Conservation (phyloP, 1,284 basidiomycete species). For the Xanthoconium separans region DNA sequence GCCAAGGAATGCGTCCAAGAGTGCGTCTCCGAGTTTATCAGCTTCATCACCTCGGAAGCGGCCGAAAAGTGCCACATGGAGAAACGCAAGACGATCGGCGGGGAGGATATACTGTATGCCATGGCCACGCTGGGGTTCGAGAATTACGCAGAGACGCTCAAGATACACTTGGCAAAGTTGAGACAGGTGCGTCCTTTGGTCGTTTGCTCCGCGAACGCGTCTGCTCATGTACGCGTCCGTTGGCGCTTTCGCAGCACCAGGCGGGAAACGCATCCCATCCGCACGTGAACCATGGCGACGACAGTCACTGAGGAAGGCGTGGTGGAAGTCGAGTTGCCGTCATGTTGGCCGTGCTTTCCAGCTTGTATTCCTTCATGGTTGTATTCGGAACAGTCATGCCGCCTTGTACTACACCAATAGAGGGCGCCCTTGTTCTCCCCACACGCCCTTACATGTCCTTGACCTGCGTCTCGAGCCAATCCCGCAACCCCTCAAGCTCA, state of each 20-base stretch:
- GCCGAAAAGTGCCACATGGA: slow-evolving; percentile 86
- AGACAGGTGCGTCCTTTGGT: slow-evolving; percentile 57
- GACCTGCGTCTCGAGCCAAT: slow-evolving; percentile 38
- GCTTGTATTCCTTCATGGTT: slow-evolving; percentile 16
- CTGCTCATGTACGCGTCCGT: background rate
- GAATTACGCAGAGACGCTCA: slow-evolving; percentile 88
- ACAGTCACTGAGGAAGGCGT: slow-evolving; percentile 3
- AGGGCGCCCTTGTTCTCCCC: background rate
- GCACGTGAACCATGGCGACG: slow-evolving; percentile 26
- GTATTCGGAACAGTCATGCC: slow-evolving; percentile 17
- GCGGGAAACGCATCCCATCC: slow-evolving; percentile 30
- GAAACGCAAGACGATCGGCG: slow-evolving; percentile 87
- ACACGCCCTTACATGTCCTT: slow-evolving; percentile 11
- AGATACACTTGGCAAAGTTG: slow-evolving; percentile 88
- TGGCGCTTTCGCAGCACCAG: slow-evolving; percentile 22
- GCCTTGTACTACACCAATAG: slow-evolving; percentile 16
- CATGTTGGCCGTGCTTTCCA: background rate
- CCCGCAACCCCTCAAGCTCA: slow-evolving; percentile 34
- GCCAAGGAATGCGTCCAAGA: slow-evolving; percentile 97
- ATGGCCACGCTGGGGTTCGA: slow-evolving; percentile 91
- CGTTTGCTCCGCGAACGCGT: no score
- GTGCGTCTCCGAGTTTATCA: slow-evolving; percentile 95
- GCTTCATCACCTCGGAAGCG: slow-evolving; percentile 90
- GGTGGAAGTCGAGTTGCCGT: background rate
- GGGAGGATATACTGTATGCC: slow-evolving; percentile 88